Evolutionary conservation across 2,329 filamentous ascomycete species (phyloP).

Genomic region (Nemania sp.): DNA sequence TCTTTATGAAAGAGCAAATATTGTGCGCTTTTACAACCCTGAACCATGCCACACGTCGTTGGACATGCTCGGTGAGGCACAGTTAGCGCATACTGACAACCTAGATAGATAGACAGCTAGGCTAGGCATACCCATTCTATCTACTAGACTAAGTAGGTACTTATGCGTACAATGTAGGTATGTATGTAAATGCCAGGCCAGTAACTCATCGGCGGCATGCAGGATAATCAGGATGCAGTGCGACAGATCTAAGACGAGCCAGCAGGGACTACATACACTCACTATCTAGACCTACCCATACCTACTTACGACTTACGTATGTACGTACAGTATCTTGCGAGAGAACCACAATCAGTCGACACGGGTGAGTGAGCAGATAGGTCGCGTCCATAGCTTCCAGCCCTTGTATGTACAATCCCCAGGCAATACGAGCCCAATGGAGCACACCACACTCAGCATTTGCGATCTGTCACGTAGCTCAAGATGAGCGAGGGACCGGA

Average conservation of each 20-base stretch:
- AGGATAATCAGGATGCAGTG: conserved; percentile 23
- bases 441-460: conserved; percentile 5
- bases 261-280: conserved; percentile 1
- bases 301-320: no score
- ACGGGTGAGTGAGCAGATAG: conserved; percentile 9
- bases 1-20: conserved; percentile 15
- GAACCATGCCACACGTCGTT: conserved; percentile 4
- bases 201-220: conserved; percentile 20
- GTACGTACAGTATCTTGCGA: neutral
- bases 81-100: conserved; percentile 11
- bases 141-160: neutral
- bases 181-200: neutral
- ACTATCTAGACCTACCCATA: neutral
- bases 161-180: neutral
- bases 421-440: conserved; percentile 15
- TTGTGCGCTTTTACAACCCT: conserved; percentile 4
- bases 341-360: conserved; percentile 11
- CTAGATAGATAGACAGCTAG: no score
- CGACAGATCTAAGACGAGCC: conserved; percentile 22
- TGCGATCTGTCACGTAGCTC: conserved; percentile 34
- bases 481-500: conserved; percentile 34
- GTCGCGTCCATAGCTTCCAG: conserved; percentile 21
- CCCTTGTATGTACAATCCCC: neutral
- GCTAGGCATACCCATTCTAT: neutral
- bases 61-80: conserved; percentile 21